Evolutionary conservation across 345 rosid species (phyloP).

Genomic region (Hypericum perforatum): DNA sequence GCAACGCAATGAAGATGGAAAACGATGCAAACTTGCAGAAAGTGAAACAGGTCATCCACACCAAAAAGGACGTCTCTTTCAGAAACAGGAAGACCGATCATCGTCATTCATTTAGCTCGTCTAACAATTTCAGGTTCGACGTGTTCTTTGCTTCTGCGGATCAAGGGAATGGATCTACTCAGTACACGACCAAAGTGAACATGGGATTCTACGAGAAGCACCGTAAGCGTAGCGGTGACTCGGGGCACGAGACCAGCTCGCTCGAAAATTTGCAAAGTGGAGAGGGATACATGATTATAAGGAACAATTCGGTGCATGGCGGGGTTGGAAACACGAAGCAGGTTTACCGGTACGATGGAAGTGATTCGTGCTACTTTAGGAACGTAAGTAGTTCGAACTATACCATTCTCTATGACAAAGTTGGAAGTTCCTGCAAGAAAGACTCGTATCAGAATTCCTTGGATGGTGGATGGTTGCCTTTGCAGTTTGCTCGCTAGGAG

Average conservation of each 20-base stretch:
- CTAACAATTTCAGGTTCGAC: conserved; percentile 40
- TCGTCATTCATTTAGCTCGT: conserved; percentile 21
- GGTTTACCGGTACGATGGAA: conserved; percentile 40
- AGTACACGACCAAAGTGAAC: conserved; percentile 29
- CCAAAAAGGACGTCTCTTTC: conserved; percentile 37
- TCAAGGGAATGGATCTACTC: conserved; percentile 27
- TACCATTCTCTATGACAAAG: neutral
- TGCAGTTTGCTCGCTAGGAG: no score
- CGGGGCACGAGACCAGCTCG: conserved; percentile 16
- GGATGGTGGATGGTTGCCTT: no score
- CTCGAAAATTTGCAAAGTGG: conserved; percentile 50
- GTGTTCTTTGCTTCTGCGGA: conserved; percentile 26
- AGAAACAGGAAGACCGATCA: conserved; percentile 15
- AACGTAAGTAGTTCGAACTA: no score
- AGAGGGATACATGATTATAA: conserved; percentile 36
- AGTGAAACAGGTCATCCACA: conserved; percentile 34
- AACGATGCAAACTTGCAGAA: neutral
- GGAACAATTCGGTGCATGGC: conserved; percentile 37
- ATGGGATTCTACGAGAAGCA: conserved; percentile 54
- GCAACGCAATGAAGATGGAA: neutral
- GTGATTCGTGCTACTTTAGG: conserved; percentile 50
- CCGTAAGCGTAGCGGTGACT: conserved; percentile 12
- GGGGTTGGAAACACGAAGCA: conserved; percentile 47
- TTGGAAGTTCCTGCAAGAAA: conserved; percentile 20
- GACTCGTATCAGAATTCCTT: no score